These are phyloP conservation scores for Medicago arabica DNA, from an alignment of 306 rosid genomes.

Conservation along the genomic window DNA sequence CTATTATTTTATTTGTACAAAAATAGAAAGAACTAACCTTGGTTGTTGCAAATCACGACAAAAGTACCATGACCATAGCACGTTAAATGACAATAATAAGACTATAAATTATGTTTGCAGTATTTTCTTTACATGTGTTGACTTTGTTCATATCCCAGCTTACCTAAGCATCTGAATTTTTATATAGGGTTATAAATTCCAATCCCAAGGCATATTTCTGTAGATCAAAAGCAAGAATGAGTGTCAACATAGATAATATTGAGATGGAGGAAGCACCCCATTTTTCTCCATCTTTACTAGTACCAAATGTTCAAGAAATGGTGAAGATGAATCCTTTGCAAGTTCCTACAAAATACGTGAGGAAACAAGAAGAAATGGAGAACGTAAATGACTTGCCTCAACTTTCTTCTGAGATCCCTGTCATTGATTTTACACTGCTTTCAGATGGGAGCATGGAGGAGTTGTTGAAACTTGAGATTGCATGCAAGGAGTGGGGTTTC, in stretches of 20 bases:
- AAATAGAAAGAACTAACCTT: no score
- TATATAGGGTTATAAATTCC: background rate
- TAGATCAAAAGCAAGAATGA: slow-evolving; percentile 3
- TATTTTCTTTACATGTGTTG: background rate
- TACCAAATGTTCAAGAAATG: slow-evolving; percentile 58
- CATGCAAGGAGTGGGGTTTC: slow-evolving; percentile 58
- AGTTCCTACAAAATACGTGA: slow-evolving; percentile 45
- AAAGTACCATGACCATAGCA: no score
- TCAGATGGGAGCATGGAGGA: slow-evolving; percentile 45
- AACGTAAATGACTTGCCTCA: slow-evolving; percentile 22
- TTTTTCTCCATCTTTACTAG: slow-evolving; percentile 42
- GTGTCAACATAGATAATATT: background rate
- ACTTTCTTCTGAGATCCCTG: slow-evolving; percentile 48
- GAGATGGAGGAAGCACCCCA: slow-evolving; percentile 23
- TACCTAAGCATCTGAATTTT: background rate
- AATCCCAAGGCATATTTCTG: no score
- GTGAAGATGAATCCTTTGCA: slow-evolving; percentile 41
- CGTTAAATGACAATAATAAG: no score
- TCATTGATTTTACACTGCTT: slow-evolving; percentile 47
- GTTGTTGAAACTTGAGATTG: slow-evolving; percentile 47
- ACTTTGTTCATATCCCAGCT: background rate
- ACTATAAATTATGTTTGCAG: background rate
- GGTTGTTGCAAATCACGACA: no score
- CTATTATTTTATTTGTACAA: no score
- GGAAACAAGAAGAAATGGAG: slow-evolving; percentile 41